Base-by-base conservation (phyloP, 1,139 yeast species). In the Geotrichum histeridarum region DNA sequence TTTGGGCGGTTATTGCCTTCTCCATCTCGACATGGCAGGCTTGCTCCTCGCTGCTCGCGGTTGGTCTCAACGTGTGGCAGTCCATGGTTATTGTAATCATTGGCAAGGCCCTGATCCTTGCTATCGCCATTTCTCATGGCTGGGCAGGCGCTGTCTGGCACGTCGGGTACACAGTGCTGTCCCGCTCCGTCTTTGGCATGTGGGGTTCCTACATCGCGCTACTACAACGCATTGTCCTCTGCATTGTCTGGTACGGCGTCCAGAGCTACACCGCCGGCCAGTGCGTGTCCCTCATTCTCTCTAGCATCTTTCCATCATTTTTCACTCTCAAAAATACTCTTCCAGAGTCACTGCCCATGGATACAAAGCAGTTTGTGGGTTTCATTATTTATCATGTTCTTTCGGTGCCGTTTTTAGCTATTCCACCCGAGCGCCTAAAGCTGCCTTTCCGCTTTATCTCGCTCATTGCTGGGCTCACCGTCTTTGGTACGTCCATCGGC, bases 241-340 rank as follows among this genome's bases (percentile, higher is more conserved):
- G 67, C 36, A 58, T 65, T 35, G 69, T 67, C 3, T 68, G 70
- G 70, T 68, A 60, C 53, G 68, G 66, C n/a, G 59, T 65, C 9
- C 70, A 67, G 51, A 62, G 67, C 11, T 68, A 62, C 60, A 50
- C 64, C 6, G 71, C 70, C 27, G 70, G 69, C 12, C 61, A 63
- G 33, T 65, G 70, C 55, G 50, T 69, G 12, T 60, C 67, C 11
- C 60, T 59, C 38, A 59, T 67, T 3, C 50, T 68, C n/a, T 53
- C 65, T 18, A 56, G 68, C 11, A 63, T 64, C 59, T 60, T 65
- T 22, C 61, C 63, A 18, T 60, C 61, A 43, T 69, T 61, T 56
- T 54, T 64, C 44, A 58, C 60, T 46, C 60, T 70, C 67, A 54
- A 61, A 27, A 68, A 69, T 60, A 67, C 71, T 8, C 57, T 69